Evolutionary conservation across 257 asterid genomes (phyloP), one percentile per base, ranked within the genome.

Genomic region (Nicotiana obtusifolia): DNA sequence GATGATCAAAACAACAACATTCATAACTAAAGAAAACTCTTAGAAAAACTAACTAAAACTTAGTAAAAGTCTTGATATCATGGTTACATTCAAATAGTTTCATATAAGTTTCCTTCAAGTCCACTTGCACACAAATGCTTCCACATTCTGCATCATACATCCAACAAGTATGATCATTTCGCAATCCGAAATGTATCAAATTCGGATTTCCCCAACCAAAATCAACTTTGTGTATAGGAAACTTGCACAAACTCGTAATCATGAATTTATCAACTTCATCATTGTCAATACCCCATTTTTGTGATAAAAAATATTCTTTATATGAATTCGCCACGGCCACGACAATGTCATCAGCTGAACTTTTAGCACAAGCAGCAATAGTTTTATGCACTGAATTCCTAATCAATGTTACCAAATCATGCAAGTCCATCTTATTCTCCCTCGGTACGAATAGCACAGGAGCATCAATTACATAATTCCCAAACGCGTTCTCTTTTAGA

Each of bases 381-480:
- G 79, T 19, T 68, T 20, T 59, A 49, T 57, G 37, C 35, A 80
- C 83, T 2, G 80, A 78, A 79, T 69, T 56, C 28, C 66, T 69
- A n/a, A 83, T 35, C 59, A 35, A 19, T 1, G 31, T 44, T 3
- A 69, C 83, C 7, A 83, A 16, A 41, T 83, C 81, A n/a, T 57
- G 57, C 60, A 83, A 35, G 22, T 78, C 81, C 33, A 78, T 14
- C 13, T 52, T 67, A 0, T 19, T 69, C 28, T 37, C 62, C 10
- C 13, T 22, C 0, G 83, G 73, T n/a, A 14, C 22, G 52, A 64
- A 83, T 0, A 2, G 4, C 1, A 78, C 49, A 8, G 41, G 62
- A 3, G 35, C 49, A 35, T 77, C 80, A 49, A 83, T 78, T 47
- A 76, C 76, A 41, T 41, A 80, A 69, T 83, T 83, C 30, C 83